phyloP scores from a whole-genome alignment of 176 grass and related monocot species.

The Triticum monococcum region DNA sequence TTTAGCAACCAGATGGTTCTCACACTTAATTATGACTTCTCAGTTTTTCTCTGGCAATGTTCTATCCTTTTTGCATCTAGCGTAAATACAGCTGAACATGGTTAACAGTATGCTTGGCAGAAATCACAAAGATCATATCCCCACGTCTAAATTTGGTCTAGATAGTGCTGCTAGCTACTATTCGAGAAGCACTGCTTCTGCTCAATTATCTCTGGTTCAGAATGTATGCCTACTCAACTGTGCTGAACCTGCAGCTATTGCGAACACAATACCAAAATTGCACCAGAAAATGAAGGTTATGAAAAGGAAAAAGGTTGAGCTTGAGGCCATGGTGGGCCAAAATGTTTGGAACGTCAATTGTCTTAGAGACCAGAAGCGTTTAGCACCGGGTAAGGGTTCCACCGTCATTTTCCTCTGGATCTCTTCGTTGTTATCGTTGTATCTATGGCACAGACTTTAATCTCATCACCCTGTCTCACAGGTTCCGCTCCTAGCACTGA shows the following conservation, averaged over 20 bases:
- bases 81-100: not conserved
- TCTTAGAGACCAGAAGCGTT: conserved; percentile 14
- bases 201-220: not conserved
- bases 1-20: conserved; percentile 13
- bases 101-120: not conserved
- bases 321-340: not conserved
- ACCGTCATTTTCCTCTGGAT: not conserved
- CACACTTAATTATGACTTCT: not conserved
- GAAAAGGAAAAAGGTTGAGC: conserved; percentile 26
- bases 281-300: conserved; percentile 34
- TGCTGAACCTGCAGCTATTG: conserved; percentile 32
- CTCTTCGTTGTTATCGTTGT: not conserved
- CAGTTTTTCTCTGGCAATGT: not conserved
- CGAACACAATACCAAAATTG: conserved; percentile 29
- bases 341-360: not conserved
- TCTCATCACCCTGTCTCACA: not conserved
- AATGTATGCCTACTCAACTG: conserved; percentile 12
- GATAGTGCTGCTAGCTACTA: not conserved
- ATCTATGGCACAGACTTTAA: not conserved
- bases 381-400: conserved; percentile 3
- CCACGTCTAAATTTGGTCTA: not conserved
- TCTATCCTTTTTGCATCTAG: not conserved
- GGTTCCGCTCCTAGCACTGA: not conserved
- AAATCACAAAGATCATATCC: not conserved
- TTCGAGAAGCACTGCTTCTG: not conserved